These are phyloP conservation scores for Tubosaeta brunneosetosa DNA, from an alignment of 768 basidiomycete species.

Conservation along the genomic window DNA sequence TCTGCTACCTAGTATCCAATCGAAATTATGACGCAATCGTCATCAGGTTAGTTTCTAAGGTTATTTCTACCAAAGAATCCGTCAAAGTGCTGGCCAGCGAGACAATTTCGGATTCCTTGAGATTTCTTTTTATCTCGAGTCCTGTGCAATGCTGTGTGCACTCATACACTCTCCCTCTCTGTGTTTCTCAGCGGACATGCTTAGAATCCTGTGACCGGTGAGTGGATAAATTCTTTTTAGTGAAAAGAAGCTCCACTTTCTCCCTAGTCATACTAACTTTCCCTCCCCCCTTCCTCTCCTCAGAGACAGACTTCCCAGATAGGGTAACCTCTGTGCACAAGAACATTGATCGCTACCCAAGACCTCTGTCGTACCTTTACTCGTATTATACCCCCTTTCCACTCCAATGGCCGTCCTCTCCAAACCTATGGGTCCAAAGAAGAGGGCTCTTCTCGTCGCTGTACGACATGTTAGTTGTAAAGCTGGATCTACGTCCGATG, in stretches of 20 bases:
- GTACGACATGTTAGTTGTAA: slow-evolving; percentile 8
- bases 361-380: not conserved
- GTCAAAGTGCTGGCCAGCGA: too few relatives aligned
- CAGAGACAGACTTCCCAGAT: not conserved
- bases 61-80: too few relatives aligned
- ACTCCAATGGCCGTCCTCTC: not conserved
- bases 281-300: too few relatives aligned
- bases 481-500: not conserved
- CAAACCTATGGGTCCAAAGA: slow-evolving; percentile 1
- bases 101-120: too few relatives aligned
- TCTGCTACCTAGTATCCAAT: too few relatives aligned
- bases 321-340: not conserved
- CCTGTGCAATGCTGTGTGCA: too few relatives aligned
- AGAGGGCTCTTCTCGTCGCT: slow-evolving; percentile 20
- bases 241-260: too few relatives aligned
- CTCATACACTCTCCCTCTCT: not conserved
- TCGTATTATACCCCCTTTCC: too few relatives aligned
- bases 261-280: too few relatives aligned
- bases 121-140: too few relatives aligned
- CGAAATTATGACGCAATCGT: too few relatives aligned
- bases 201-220: not conserved
- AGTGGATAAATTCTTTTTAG: not conserved
- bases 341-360: not conserved
- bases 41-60: too few relatives aligned
- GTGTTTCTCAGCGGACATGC: not conserved